Evolutionary conservation across 345 rosid genomes (phyloP), one percentile per base, ranked within the genome.

Genomic region (Limnanthes douglasii): DNA sequence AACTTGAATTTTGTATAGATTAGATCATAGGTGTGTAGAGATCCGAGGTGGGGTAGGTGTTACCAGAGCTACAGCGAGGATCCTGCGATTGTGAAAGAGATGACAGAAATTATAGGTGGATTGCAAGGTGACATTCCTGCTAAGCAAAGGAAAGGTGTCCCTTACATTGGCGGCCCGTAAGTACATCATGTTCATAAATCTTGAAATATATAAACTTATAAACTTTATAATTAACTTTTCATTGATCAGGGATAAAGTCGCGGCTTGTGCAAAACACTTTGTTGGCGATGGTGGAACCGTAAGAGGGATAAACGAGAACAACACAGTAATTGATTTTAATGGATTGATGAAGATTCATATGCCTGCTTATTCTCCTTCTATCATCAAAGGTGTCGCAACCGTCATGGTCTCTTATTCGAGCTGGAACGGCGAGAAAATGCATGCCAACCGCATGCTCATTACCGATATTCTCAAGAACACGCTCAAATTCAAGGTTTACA

Each of bases 271-370:
- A 2, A 84, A 78, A 56, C 95, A 84, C 59, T 84, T 50, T 41
- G 86, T 79, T 20, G 93, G 88, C 2, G 95, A 84, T 48, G 93
- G 88, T 7, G 95, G 95, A 15, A 84, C 95, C 2, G 13, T 61
- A 3, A 56, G 31, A 7, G 95, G 95, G 30, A 70, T 75, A 17
- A 61, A 79, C 21, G 95, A 75, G 35, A 75, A 79, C 56, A 41
- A 84, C 45, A 75, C 85, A 0, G 54, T 53, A 40, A 57, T 19
- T 4, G 57, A 48, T 15, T 11, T 31, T 40, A 58, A 62, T 31
- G 73, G 53, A 21, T 27, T 84, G 50, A 14, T 68, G 15, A 44
- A 47, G 42, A 73, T 73, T 32, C 95, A 84, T 65, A 70, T 84
- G 95, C 73, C 81, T 0, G 85, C 47, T 17, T 84, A 79, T 45